These are phyloP conservation scores for Gossypium sturtianum DNA, from an alignment of 345 rosid species.

Conservation along the genomic window DNA sequence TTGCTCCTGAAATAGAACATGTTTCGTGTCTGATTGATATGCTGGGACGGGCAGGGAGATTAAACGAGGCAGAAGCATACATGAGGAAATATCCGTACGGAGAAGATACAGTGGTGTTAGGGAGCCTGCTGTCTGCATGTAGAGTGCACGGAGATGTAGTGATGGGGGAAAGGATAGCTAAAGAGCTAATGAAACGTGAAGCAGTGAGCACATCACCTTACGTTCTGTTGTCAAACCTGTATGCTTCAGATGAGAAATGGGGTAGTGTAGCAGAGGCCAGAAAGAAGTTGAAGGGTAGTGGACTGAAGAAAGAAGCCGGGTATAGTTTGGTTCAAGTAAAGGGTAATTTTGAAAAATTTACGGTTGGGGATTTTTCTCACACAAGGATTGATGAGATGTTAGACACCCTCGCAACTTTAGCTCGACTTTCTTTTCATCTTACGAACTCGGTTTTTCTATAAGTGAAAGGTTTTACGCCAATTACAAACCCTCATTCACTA, in stretches of 20 bases:
- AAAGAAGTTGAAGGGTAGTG: constrained; percentile 50
- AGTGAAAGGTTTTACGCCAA: too few relatives aligned
- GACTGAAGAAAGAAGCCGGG: constrained; percentile 56
- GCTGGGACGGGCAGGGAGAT: constrained; percentile 63
- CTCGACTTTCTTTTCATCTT: constrained; percentile 11
- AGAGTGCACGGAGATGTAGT: constrained; percentile 41
- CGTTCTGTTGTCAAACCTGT: constrained; percentile 52
- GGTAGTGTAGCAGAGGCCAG: constrained; percentile 46
- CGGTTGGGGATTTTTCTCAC: constrained; percentile 41
- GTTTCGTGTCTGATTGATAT: constrained; percentile 58
- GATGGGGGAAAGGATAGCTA: constrained; percentile 41
- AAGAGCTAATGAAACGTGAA: constrained; percentile 37
- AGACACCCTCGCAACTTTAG: constrained; percentile 26
- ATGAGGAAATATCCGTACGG: constrained; percentile 32
- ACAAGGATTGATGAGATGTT: constrained; percentile 38
- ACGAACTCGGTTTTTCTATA: not conserved
- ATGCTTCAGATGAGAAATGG: constrained; percentile 62
- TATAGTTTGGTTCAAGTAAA: constrained; percentile 46
- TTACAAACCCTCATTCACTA: too few relatives aligned
- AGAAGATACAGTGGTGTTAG: constrained; percentile 42
- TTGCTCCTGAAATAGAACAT: constrained; percentile 49
- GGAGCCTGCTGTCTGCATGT: constrained; percentile 59
- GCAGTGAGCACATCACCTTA: constrained; percentile 47
- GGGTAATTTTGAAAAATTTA: constrained; percentile 41
- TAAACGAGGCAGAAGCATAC: constrained; percentile 43